A percentile compares a stretch with the other conserved stretches of the same genome.
Evolutionary conservation across 768 basidiomycete species (phyloP).

Genomic region (Russula foetens): DNA sequence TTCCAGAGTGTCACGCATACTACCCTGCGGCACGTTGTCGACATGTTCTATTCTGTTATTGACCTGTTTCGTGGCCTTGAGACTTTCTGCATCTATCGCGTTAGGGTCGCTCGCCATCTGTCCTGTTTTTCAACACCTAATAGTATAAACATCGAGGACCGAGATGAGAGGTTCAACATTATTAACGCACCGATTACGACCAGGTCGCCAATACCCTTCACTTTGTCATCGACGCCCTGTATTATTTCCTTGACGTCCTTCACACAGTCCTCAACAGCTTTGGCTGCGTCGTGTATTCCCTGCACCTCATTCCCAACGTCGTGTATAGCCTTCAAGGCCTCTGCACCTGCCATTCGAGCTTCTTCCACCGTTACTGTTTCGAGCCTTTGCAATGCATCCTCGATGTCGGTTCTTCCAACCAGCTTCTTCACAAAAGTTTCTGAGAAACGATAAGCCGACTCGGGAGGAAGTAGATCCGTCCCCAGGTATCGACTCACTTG

Average conservation of each 20-base stretch:
- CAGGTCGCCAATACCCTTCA: background rate
- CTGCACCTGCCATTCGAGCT: background rate
- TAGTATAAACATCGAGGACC: background rate
- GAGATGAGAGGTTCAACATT: background rate
- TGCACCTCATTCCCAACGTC: too few relatives aligned
- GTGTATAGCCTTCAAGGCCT: background rate
- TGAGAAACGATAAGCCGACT: background rate
- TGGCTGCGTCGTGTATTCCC: too few relatives aligned
- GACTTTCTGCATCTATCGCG: too few relatives aligned
- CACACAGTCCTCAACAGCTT: too few relatives aligned
- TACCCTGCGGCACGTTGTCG: too few relatives aligned
- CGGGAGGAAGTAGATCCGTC: background rate
- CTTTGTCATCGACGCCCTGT: background rate
- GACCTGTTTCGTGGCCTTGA: too few relatives aligned
- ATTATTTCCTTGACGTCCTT: too few relatives aligned
- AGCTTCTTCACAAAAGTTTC: background rate
- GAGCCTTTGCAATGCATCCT: background rate
- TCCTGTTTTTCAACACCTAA: background rate
- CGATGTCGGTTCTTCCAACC: background rate
- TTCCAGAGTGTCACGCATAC: too few relatives aligned
- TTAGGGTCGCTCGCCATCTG: too few relatives aligned
- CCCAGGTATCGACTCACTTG: background rate
- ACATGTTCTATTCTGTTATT: too few relatives aligned
- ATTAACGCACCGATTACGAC: background rate
- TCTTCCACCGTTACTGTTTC: background rate